These are phyloP conservation scores for Linnemannia schmuckeri DNA, from an alignment of 192 early-diverging fungal genomes.

Conservation along the genomic window DNA sequence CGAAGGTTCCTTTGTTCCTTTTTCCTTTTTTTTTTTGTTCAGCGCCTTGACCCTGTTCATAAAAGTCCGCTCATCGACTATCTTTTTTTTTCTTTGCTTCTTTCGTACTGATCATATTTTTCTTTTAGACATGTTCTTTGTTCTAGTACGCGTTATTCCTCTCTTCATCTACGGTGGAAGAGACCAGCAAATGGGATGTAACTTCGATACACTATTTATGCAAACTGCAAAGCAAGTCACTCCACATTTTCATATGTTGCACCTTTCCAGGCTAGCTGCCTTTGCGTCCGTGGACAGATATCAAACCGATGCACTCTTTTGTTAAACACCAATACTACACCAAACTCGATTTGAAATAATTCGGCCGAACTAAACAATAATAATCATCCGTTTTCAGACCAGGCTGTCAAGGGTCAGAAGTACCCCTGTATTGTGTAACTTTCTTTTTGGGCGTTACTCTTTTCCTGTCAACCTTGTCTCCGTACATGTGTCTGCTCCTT, in stretches of 20 bases:
- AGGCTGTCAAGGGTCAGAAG: neutral
- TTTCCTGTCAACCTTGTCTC: neutral
- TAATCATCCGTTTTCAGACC: too few species aligned
- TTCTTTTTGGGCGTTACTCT: neutral
- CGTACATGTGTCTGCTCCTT: neutral
- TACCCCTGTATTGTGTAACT: neutral
- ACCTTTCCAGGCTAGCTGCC: too few species aligned
- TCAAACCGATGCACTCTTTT: neutral
- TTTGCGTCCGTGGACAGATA: too few species aligned
- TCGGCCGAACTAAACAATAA: neutral
- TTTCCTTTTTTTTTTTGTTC: too few species aligned
- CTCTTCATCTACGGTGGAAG: neutral
- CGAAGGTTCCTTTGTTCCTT: neutral
- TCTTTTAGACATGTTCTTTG: neutral
- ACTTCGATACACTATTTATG: neutral
- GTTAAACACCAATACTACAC: neutral
- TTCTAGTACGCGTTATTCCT: neutral
- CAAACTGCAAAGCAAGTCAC: too few species aligned
- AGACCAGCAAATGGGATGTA: neutral
- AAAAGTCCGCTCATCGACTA: neutral
- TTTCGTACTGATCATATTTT: neutral
- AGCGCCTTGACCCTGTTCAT: neutral
- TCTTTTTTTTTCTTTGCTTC: neutral
- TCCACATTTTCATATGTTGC: too few species aligned
- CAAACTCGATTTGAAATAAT: slow-evolving; percentile 5